phyloP scores from a whole-genome alignment of 352 stramenopile species.

The Phytophthora nicotianae region DNA sequence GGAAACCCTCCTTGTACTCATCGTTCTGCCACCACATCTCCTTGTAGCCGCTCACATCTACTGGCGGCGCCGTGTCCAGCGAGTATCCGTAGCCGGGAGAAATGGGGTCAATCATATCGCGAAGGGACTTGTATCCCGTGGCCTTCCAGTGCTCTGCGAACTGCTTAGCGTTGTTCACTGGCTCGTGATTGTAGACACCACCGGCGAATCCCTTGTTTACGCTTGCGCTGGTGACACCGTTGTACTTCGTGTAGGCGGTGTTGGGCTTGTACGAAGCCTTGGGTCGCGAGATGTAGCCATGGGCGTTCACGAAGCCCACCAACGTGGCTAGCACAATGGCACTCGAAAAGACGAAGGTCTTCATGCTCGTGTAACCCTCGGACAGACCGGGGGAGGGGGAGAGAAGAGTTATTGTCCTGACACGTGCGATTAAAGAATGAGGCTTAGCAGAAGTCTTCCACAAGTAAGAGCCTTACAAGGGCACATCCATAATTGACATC shows the following conservation, averaged over 20 bases:
- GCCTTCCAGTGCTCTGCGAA: conserved; percentile 36
- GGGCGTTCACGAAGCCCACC: conserved; percentile 14
- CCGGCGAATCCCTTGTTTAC: conserved; percentile 41
- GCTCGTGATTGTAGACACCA: conserved; percentile 35
- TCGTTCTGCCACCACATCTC: conserved; percentile 50
- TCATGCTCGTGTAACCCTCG: neutral
- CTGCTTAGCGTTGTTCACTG: conserved; percentile 36
- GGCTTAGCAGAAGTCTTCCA: too few relatives aligned
- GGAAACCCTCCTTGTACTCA: conserved; percentile 44
- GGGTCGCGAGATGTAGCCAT: conserved; percentile 29
- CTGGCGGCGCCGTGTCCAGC: conserved; percentile 18
- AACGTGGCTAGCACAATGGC: conserved; percentile 17
- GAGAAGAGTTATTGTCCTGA: neutral
- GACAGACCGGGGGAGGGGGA: too few relatives aligned
- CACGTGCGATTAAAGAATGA: neutral
- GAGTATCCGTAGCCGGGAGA: conserved; percentile 41
- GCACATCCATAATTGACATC: too few relatives aligned
- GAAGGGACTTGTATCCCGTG: too few relatives aligned
- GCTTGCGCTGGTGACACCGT: conserved; percentile 21
- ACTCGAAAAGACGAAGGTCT: neutral
- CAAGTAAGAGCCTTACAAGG: too few relatives aligned
- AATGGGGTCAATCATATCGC: conserved; percentile 44
- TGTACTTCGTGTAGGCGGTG: conserved; percentile 34
- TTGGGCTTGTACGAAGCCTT: conserved; percentile 32
- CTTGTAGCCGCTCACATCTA: conserved; percentile 39